Base-by-base conservation (phyloP, 257 asterid species). In the Nicotiana knightiana region DNA sequence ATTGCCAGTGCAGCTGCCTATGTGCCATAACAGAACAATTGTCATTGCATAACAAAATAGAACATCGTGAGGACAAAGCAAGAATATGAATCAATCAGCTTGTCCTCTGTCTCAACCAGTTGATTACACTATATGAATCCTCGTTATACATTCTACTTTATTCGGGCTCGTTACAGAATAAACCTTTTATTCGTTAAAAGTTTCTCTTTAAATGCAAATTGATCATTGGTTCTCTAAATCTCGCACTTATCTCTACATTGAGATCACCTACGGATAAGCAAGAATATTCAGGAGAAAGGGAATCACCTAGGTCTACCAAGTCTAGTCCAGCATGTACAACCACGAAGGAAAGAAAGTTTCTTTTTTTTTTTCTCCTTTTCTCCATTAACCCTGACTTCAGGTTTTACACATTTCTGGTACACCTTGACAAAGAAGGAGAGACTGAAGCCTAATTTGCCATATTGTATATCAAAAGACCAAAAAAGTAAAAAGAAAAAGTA, bases 1-100 rank as follows among this genome's bases (percentile, higher is more conserved):
- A 96, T 90, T 71, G 98, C 97, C 61, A 96, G 93, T 83, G 96
- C 97, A 82, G 99, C 97, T 87, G 98, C 94, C 99, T 96, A 87
- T 70, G 77, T 54, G 79, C 76, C 80, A 73, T 71, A 62, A 51
- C 62, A 48, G 79, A 48, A 73, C 79, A 37, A 48, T 2, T 73
- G 79, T 73, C 79, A 73, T 48, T 26, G 62, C 24, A 4, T 48
- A 48, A 73, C 62, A 48, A 48, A 37, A 73, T 13, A 48, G 26
- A 28, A 73, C 79, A 39, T 68, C 33, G 2, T 1, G 57, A 68
- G 57, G 57, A n/a, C 10, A 73, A 43, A 73, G 79, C 26, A 48
- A 48, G 79, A 26, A 48, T 73, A 73, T 26, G 15, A 26, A 73
- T 73, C 62, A 73, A 48, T 73, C 55, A 48, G 79, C 63, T 73